A percentile compares a stretch with the other conserved stretches of the same genome.
Conservation (phyloP, 129 eudicot species). For the Flaveria ramosissima region DNA sequence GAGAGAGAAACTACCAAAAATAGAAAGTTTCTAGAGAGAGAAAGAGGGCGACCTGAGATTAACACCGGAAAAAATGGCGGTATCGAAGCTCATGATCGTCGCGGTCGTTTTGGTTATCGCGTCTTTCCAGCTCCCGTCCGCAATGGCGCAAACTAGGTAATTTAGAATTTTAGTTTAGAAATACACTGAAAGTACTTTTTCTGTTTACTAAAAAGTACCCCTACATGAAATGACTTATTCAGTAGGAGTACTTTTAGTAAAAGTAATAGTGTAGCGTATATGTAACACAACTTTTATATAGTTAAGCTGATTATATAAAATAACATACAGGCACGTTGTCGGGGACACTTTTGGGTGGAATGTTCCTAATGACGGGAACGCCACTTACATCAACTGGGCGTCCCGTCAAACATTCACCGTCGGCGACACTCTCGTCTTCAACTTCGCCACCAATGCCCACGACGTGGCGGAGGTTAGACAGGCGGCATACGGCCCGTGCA, state of each 20-base stretch:
- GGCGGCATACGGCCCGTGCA: slow-evolving; percentile 48
- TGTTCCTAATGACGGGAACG: slow-evolving; percentile 32
- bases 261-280: too few relatives aligned
- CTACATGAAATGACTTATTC: too few relatives aligned
- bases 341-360: slow-evolving; percentile 45
- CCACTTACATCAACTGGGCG: slow-evolving; percentile 47
- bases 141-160: slow-evolving; percentile 54
- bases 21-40: background rate
- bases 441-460: slow-evolving; percentile 42
- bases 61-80: slow-evolving; percentile 26
- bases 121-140: slow-evolving; percentile 25
- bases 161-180: too few relatives aligned
- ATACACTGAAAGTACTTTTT: too few relatives aligned
- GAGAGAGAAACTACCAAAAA: background rate
- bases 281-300: too few relatives aligned
- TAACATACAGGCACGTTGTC: slow-evolving; percentile 32
- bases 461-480: slow-evolving; percentile 43
- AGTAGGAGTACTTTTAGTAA: background rate
- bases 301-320: background rate
- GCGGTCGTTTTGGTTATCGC: slow-evolving; percentile 27
- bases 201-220: too few relatives aligned
- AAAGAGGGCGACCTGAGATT: slow-evolving; percentile 41
- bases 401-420: slow-evolving; percentile 30
- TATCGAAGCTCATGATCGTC: slow-evolving; percentile 12
- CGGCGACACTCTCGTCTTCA: slow-evolving; percentile 50